Conservation (phyloP, 2,329 filamentous ascomycete genomes). For the Fusarium pseudograminearum region DNA sequence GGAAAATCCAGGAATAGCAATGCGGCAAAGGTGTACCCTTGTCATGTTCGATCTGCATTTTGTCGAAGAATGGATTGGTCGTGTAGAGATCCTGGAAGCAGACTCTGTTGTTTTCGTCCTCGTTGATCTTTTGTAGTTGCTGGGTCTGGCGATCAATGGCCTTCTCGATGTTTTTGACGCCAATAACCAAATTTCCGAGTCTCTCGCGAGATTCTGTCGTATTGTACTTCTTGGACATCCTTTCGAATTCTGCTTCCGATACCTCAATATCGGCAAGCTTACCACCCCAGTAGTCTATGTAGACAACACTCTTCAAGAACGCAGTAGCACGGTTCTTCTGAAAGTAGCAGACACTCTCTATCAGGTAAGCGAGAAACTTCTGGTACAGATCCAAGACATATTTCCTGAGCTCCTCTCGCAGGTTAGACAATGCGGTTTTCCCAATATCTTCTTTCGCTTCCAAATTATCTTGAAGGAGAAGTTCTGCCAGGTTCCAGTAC, state of each 20-base stretch:
- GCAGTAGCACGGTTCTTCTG: background rate
- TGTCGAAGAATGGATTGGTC: background rate
- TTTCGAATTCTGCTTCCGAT: background rate
- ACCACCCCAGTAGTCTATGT: background rate
- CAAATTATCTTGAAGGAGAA: background rate
- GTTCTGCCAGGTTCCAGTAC: background rate
- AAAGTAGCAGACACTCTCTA: background rate
- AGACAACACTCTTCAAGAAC: background rate
- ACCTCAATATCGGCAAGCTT: background rate
- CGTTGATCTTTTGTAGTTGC: background rate
- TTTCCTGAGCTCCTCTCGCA: background rate
- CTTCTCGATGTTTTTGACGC: background rate
- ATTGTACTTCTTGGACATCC: background rate
- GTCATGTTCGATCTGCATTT: background rate
- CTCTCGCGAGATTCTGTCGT: background rate
- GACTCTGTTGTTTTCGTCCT: background rate
- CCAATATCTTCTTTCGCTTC: background rate
- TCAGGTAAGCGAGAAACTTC: background rate
- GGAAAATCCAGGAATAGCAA: background rate
- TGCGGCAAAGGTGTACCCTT: background rate
- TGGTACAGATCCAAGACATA: background rate
- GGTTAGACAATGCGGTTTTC: background rate
- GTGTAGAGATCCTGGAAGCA: background rate
- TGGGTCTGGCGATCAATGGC: background rate
- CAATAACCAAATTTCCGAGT: background rate